phyloP scores from a whole-genome alignment of 2,329 filamentous ascomycete species.

The Anthostomella pinea region DNA sequence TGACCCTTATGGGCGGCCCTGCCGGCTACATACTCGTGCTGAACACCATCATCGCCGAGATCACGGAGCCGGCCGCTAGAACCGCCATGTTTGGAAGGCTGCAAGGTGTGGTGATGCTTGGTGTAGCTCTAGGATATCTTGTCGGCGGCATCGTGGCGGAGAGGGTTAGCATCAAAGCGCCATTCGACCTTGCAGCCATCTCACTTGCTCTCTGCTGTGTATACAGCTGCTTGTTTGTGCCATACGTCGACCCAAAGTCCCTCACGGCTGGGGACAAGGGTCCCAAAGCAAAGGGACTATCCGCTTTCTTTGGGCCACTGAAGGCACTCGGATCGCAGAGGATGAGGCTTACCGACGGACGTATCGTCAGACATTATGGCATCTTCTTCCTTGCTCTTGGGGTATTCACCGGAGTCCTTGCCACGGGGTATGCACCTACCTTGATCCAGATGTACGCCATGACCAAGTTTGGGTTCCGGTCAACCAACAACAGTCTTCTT shows the following conservation, averaged over 20 bases:
- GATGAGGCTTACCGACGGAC: constrained; percentile 17
- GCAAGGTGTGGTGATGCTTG: constrained; percentile 24
- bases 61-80: constrained; percentile 54
- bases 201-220: constrained; percentile 15
- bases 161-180: constrained; percentile 15
- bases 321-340: constrained; percentile 17
- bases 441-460: constrained; percentile 27
- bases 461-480: constrained; percentile 18
- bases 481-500: constrained; percentile 22
- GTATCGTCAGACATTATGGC: constrained; percentile 17
- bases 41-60: constrained; percentile 65
- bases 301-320: constrained; percentile 14
- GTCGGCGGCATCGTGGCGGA: constrained; percentile 21
- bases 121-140: constrained; percentile 18
- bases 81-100: constrained; percentile 59
- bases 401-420: constrained; percentile 22
- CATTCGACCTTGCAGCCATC: constrained; percentile 22
- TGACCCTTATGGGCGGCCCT: constrained; percentile 65
- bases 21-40: constrained; percentile 65
- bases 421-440: constrained; percentile 22
- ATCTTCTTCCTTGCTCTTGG: constrained; percentile 20
- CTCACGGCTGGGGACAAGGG: constrained; percentile 12
- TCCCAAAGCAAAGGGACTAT: constrained; percentile 11
- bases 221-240: constrained; percentile 17
- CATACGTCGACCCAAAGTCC: constrained; percentile 23